phyloP scores from a whole-genome alignment of 345 rosid species.

The Noccaea caerulescens region DNA sequence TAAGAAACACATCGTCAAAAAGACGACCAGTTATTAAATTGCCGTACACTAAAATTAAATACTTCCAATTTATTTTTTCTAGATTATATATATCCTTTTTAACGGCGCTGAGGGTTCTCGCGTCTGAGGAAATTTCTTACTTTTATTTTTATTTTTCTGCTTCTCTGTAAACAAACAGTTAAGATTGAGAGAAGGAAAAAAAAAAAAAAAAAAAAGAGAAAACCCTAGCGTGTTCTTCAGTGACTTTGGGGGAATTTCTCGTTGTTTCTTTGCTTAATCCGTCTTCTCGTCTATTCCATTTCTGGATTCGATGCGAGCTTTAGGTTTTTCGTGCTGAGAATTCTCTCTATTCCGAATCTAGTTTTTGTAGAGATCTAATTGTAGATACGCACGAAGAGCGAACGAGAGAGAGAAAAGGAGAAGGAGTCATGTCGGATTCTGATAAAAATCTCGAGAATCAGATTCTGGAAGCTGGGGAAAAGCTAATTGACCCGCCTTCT shows the following conservation, averaged over 20 bases:
- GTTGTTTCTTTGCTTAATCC: slow-evolving; percentile 1
- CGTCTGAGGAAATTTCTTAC: slow-evolving; percentile 9
- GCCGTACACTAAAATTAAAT: slow-evolving; percentile 20
- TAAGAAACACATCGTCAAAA: slow-evolving; percentile 10
- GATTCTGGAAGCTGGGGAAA: slow-evolving; percentile 71
- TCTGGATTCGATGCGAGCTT: slow-evolving; percentile 11
- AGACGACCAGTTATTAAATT: slow-evolving; percentile 32
- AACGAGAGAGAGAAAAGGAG: slow-evolving; percentile 18
- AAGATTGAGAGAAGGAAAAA: slow-evolving; percentile 16
- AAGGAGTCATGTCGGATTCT: slow-evolving; percentile 53
- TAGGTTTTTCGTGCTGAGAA: neutral
- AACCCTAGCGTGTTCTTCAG: slow-evolving; percentile 43
- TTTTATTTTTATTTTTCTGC: neutral
- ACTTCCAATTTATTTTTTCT: neutral
- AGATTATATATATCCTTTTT: slow-evolving; percentile 25
- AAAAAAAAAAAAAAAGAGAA: slow-evolving; percentile 1
- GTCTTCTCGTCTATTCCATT: neutral
- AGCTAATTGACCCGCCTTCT: slow-evolving; percentile 71
- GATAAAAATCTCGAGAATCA: slow-evolving; percentile 69
- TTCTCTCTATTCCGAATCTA: slow-evolving; percentile 23
- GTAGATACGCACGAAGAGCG: slow-evolving; percentile 27
- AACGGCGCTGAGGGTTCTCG: slow-evolving; percentile 42
- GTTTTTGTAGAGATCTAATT: slow-evolving; percentile 40
- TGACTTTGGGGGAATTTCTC: slow-evolving; percentile 12
- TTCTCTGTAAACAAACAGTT: slow-evolving; percentile 16